Conservation (phyloP, 2,329 filamentous ascomycete genomes). For the Penicillium polonicum region DNA sequence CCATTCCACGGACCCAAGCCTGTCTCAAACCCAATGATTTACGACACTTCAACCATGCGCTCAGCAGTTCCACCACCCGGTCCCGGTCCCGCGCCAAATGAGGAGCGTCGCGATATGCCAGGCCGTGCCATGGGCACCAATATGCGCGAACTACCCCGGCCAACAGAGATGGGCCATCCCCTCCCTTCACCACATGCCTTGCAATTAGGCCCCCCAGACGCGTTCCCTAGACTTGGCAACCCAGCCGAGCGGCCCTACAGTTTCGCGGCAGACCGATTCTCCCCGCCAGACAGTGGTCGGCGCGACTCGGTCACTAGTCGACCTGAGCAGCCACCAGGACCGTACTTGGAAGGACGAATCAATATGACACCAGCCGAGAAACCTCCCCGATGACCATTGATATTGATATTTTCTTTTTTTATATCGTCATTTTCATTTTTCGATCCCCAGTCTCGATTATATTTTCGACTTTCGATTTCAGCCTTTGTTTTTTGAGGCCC, state of each 20-base stretch:
- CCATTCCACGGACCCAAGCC: conserved; percentile 4
- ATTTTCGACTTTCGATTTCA: conserved; percentile 5
- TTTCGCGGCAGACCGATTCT: conserved; percentile 24
- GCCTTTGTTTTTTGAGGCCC: conserved; percentile 3
- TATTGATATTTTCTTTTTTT: conserved; percentile 6
- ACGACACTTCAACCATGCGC: conserved; percentile 19
- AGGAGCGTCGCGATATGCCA: conserved; percentile 20
- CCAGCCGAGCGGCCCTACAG: conserved; percentile 23
- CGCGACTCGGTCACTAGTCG: conserved; percentile 26
- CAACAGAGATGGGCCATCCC: conserved; percentile 28
- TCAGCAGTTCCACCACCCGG: conserved; percentile 15
- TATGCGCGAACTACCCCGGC: conserved; percentile 31
- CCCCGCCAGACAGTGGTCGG: conserved; percentile 27
- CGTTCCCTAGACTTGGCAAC: conserved; percentile 25
- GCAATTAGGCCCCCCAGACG: conserved; percentile 30
- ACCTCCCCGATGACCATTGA: conserved; percentile 8
- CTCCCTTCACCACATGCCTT: conserved; percentile 32
- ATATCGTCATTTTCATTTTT: conserved; percentile 5
- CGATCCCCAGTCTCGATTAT: not conserved
- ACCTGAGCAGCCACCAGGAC: conserved; percentile 23
- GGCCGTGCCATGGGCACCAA: conserved; percentile 22
- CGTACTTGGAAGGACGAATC: conserved; percentile 21
- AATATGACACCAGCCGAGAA: conserved; percentile 20
- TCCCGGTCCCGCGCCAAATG: not conserved
- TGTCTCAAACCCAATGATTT: conserved; percentile 14